Conservation (phyloP, 208 protist species). For the Trypanosoma boissoni region DNA sequence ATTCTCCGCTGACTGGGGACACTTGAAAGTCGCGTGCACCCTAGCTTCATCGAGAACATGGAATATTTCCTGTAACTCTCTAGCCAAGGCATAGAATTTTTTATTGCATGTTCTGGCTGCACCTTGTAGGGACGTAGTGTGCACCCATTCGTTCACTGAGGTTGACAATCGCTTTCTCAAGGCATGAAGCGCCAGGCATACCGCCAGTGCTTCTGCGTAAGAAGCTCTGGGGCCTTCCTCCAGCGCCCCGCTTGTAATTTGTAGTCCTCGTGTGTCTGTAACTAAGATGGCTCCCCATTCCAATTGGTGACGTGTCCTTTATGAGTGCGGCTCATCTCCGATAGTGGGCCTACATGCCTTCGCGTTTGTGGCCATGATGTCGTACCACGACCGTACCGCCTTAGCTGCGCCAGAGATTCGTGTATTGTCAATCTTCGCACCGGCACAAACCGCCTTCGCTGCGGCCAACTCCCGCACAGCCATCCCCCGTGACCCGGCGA, state of each 20-base stretch:
- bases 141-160: background rate
- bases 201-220: conserved; percentile 14
- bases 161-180: background rate
- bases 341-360: background rate
- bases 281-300: conserved; percentile 20
- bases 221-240: conserved; percentile 4
- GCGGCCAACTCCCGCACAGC: background rate
- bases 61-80: background rate
- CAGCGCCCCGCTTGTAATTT: conserved; percentile 3
- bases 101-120: background rate
- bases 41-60: background rate
- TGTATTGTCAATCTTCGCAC: conserved; percentile 31
- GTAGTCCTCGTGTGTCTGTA: background rate
- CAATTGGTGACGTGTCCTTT: conserved; percentile 14
- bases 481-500: conserved; percentile 20
- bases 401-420: conserved; percentile 17
- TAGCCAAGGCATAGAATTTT: background rate
- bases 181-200: conserved; percentile 1
- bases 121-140: background rate
- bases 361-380: background rate
- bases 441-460: conserved; percentile 4
- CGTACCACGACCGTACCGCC: background rate
- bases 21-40: background rate
- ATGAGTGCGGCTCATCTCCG: background rate
- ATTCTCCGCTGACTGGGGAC: background rate